Conservation (phyloP, 2,329 filamentous ascomycete species). For the Parascedosporium putredinis region DNA sequence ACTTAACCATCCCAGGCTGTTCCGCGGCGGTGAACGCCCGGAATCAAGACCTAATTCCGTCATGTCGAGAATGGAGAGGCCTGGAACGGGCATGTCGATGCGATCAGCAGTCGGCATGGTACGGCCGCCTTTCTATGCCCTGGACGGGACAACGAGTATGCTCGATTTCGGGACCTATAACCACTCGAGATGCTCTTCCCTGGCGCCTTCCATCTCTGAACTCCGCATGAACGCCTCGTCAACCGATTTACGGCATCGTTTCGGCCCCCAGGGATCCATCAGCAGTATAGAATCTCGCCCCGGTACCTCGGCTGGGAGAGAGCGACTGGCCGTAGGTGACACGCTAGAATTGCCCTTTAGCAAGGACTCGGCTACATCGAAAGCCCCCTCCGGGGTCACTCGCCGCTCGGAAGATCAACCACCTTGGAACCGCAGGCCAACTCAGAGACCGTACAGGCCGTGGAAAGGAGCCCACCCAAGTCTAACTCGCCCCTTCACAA, state of each 20-base stretch:
- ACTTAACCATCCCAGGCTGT: neutral
- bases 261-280: neutral
- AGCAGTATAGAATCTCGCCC: conserved; percentile 1
- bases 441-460: too few species aligned
- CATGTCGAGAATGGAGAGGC: neutral
- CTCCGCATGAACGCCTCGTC: conserved; percentile 1
- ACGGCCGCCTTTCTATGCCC: neutral
- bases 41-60: neutral
- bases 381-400: neutral
- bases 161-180: neutral
- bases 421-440: too few species aligned
- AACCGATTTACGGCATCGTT: neutral
- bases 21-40: neutral
- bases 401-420: neutral
- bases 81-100: neutral
- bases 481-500: neutral
- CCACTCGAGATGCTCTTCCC: neutral
- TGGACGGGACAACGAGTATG: neutral
- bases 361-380: neutral
- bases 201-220: neutral
- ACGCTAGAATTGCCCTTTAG: neutral
- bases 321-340: neutral
- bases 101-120: neutral
- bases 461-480: too few species aligned
- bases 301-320: neutral